Base-by-base conservation (phyloP, 352 stramenopile species). In the Phytophthora pini region DNA sequence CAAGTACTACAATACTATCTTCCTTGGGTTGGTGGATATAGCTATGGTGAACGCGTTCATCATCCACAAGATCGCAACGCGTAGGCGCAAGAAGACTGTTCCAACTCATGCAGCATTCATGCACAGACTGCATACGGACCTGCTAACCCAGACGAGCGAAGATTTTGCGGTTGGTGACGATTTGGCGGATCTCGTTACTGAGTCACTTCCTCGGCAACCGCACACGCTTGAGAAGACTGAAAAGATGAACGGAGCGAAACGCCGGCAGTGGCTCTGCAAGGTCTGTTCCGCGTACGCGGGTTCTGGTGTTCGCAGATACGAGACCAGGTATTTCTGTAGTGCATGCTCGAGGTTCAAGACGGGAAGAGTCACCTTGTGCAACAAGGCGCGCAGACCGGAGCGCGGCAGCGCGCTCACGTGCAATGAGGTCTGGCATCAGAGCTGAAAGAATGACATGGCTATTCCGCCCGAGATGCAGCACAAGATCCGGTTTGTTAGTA, bases 381-480 rank as follows among this genome's bases (percentile, higher is more conserved):
- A 58, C 39, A 66, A 55, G 41, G 32, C 29, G 0, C 55, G 49
- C 3, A 26, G 55, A 1, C 6, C 55, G 9, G 39, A 59, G 5
- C n/a, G 62, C 5, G 55, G 54, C 15, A 56, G 44, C 29, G 36
- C 38, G 1, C 55, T 70, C 32, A 67, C 49, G 0, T 74, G 55
- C 45, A 44, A 36, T 5, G 27, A 70, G 2, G 6, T 67, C 1
- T 74, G 49, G 55, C 66, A 70, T 17, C 48, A 64, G 5, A 67
- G 5, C 11, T 62, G 65, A 54, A 65, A 69, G 26, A 53, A 70
- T 29, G 55, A 48, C 0, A 65, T 38, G 0, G n/a, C 32, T 0
- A 60, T 74, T 4, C 65, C 49, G 0, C 13, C 48, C 1, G 27
- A 65, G 0, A 4, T 70, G 3, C 56, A 65, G 3, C 20, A 65